Percentiles rank a stretch among this genome's conserved stretches.
Evolutionary conservation across 257 asterid genomes (phyloP).

Genomic region (Craterostigma plantagineum): DNA sequence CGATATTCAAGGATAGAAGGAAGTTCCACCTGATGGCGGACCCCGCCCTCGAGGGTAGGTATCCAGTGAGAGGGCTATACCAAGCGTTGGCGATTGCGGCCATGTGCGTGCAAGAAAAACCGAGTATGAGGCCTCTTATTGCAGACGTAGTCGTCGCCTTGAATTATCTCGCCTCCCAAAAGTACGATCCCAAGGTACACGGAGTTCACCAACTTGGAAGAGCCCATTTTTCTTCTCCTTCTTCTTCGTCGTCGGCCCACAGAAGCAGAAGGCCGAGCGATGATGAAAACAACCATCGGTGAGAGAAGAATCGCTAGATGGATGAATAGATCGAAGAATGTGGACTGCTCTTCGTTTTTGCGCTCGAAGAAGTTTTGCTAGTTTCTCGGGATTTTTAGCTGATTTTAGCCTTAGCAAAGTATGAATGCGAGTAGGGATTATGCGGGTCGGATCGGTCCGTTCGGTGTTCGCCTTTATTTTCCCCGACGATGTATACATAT

Average conservation of each 20-base stretch:
- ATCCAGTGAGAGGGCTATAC: conserved; percentile 39
- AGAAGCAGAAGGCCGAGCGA: not conserved
- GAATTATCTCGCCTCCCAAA: conserved; percentile 37
- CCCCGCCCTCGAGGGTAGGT: conserved; percentile 36
- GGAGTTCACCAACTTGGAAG: conserved; percentile 1
- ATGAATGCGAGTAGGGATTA: too few relatives aligned
- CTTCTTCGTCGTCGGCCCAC: conserved; percentile 4
- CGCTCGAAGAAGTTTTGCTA: too few relatives aligned
- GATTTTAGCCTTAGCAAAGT: too few relatives aligned
- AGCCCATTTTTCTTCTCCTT: not conserved
- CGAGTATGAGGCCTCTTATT: conserved; percentile 32
- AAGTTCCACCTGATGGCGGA: conserved; percentile 50
- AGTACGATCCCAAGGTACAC: conserved; percentile 18
- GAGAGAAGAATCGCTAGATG: too few relatives aligned
- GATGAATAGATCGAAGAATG: too few relatives aligned
- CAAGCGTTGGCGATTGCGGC: conserved; percentile 64
- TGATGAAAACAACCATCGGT: not conserved
- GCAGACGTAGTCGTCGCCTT: conserved; percentile 41
- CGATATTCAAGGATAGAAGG: conserved; percentile 45
- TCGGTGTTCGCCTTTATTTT: too few relatives aligned
- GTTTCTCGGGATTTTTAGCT: too few relatives aligned
- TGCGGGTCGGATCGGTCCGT: too few relatives aligned
- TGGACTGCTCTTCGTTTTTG: too few relatives aligned
- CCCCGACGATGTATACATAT: too few relatives aligned
- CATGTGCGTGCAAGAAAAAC: conserved; percentile 47